Evolutionary conservation across 139 green algal genomes (phyloP), one percentile per base, ranked within the genome.

Genomic region (Chlamydomonas sphaeroides): DNA sequence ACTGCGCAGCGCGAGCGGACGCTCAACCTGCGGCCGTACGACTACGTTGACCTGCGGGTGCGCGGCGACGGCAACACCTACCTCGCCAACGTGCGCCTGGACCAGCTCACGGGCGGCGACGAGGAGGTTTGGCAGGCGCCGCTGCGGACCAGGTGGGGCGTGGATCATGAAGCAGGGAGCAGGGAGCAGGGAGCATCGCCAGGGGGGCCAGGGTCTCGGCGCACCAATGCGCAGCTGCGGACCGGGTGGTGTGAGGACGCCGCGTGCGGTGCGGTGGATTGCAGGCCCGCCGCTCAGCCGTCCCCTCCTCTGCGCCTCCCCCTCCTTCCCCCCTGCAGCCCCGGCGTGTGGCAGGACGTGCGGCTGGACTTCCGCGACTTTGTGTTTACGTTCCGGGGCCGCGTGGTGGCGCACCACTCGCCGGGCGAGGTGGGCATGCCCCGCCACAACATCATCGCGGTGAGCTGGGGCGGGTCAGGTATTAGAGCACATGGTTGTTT

Each of bases 81-180:
- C 72, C 74, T 89, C 33, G 79, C 79, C 57, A 89, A 79, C 65
- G 57, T 89, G 15, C 78, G 85, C 15, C 62, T 79, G 18, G 79
- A 86, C 66, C 78, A 89, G 65, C 41, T 84, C 25, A 86, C 85
- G 38, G 85, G 85, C 1, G 85, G 85, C 7, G 85, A 89, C 65
- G 85, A 89, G 79, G 85, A 89, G 57, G 79, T 79, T n/a, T 89
- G 85, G 85, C 85, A 89, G 53, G 79, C 85, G 20, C 70, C 78
- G 17, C 56, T 88, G 8, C 66, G 33, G 15, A 86, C 81, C 33
- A 67, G 49, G 84, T 88, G 74, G 3, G 67, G 7, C 15, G 14
- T 5, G n/a, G n/a, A n/a, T n/a, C n/a, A n/a, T n/a, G n/a, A n/a
- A n/a, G n/a, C n/a, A n/a, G n/a, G n/a, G n/a, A n/a, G n/a, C n/a